Conservation (phyloP, 768 basidiomycete genomes). For the Termitomyces eurrhizus region DNA sequence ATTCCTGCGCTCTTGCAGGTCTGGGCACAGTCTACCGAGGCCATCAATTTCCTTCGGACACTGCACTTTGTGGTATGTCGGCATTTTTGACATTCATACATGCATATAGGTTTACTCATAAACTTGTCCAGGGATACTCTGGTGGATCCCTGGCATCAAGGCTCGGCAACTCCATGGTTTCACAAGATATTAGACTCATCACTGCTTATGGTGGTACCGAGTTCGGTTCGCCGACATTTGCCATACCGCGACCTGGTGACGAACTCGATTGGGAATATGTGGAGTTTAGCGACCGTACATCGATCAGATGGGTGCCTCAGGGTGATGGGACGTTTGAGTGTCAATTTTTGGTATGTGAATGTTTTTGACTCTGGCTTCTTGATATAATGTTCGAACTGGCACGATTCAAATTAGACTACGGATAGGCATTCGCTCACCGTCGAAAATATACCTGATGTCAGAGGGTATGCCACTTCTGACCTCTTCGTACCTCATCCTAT, state of each 20-base stretch:
- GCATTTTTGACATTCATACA: not conserved
- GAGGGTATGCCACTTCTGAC: constrained; percentile 37
- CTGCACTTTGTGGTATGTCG: constrained; percentile 27
- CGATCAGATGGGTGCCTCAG: constrained; percentile 29
- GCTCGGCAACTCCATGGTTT: constrained; percentile 25
- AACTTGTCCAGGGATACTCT: constrained; percentile 19
- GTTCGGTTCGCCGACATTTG: constrained; percentile 18
- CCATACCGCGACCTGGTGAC: constrained; percentile 15
- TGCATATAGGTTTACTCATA: not conserved
- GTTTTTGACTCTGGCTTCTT: not conserved
- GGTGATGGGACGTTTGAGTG: constrained; percentile 34
- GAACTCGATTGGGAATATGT: constrained; percentile 28
- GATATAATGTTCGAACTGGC: not conserved
- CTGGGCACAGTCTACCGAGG: constrained; percentile 22
- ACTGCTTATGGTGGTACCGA: constrained; percentile 28
- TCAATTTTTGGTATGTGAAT: constrained; percentile 29
- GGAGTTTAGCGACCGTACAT: constrained; percentile 20
- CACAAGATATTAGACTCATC: constrained; percentile 23
- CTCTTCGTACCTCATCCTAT: constrained; percentile 32
- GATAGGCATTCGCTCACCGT: constrained; percentile 24
- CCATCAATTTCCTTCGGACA: constrained; percentile 20
- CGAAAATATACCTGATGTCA: constrained; percentile 29
- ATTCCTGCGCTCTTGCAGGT: constrained; percentile 28
- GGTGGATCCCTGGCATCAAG: constrained; percentile 29
- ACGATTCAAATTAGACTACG: constrained; percentile 17